Conservation (phyloP, 345 rosid genomes). For the Aquilaria malaccensis region DNA sequence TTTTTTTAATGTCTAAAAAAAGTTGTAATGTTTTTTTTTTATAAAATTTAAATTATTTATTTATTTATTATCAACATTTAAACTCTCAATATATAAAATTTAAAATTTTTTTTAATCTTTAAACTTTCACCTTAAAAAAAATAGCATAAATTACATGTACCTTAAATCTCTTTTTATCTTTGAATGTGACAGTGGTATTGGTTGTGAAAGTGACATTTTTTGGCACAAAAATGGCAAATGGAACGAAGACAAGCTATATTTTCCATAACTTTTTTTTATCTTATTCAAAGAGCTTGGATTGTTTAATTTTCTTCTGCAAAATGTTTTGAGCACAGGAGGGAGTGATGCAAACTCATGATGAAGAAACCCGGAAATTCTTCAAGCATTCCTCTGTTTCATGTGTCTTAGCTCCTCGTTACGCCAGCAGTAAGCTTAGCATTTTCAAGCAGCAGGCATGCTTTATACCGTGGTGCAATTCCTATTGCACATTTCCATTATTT, state of each 20-base stretch:
- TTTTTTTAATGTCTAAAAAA: no score
- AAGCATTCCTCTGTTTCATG: slow-evolving; percentile 61
- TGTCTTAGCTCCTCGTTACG: slow-evolving; percentile 64
- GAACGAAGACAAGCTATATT: background rate
- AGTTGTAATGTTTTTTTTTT: no score
- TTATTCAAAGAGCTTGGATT: no score
- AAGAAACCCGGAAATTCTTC: slow-evolving; percentile 67
- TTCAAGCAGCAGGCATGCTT: slow-evolving; percentile 78
- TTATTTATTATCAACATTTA: no score
- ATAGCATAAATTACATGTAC: no score
- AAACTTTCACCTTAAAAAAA: no score
- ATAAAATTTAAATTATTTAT: no score
- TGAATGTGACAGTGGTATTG: background rate
- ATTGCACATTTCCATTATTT: slow-evolving; percentile 1
- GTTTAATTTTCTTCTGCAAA: background rate
- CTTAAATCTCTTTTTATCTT: no score
- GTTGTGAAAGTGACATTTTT: no score
- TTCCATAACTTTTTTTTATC: background rate
- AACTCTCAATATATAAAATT: no score
- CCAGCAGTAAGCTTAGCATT: slow-evolving; percentile 83
- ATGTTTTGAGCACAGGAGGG: slow-evolving; percentile 36
- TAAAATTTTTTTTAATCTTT: no score
- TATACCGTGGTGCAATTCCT: slow-evolving; percentile 13
- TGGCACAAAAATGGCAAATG: no score
- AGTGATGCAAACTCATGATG: slow-evolving; percentile 77